Evolutionary conservation across 192 early-diverging fungal species (phyloP), one percentile per base, ranked within the genome.

Genomic region (Linnemannia hyalina): DNA sequence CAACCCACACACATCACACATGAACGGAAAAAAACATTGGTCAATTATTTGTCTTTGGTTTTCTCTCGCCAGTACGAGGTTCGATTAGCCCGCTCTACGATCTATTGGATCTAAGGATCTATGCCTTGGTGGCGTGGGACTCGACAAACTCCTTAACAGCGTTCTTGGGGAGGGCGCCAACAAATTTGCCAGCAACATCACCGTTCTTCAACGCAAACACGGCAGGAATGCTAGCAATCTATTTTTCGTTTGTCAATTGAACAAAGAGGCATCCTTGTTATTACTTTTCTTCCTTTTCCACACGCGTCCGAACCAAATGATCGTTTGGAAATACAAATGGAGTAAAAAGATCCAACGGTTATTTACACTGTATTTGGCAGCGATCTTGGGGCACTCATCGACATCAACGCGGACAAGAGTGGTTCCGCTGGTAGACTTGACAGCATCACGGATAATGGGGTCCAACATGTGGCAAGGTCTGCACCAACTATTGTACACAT

Each of bases 381-480:
- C 94, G 74, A 93, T 80, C 7, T 91, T 73, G n/a, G 85, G 83
- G 55, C 90, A 85, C 47, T 94, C 90, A 81, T 98, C 97, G 42
- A 95, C 92, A 79, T 98, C 88, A 73, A 98, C 85, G 77, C 96
- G 96, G 69, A 95, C 93, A 73, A 98, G 82, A 13, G 93, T 92
- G 1, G 94, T 92, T 52, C 92, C 91, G n/a, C 91, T 92, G 57
- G 94, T 89, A 26, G 88, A 89, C 18, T 88, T 82, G 23, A 97
- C 95, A 9, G 90, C 90, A 55, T 93, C 92, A 11, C 91, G 83
- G 32, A 98, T 86, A 32, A 94, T 81, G 26, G 96, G 96, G 11
- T 91, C 93, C 10, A 98, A 86, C 83, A 95, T 88, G 54, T 92
- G 93, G 89, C 97, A 98, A 22, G 96, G 96, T 68, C 93, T 92